These are phyloP conservation scores for Cryptosporidium ubiquitum DNA, from an alignment of 169 alveolate genomes.

Conservation along the genomic window DNA sequence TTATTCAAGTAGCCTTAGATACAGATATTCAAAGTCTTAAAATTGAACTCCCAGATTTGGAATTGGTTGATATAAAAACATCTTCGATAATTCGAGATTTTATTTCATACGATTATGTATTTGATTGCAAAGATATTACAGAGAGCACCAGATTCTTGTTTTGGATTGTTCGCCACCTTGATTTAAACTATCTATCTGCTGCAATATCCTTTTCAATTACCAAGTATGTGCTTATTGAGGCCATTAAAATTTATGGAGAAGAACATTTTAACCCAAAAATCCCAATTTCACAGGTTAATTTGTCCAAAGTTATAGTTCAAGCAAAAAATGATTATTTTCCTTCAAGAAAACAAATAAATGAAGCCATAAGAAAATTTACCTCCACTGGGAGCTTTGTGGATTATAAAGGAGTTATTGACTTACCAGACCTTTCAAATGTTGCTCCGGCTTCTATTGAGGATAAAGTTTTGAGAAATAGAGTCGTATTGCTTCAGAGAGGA, in stretches of 20 bases:
- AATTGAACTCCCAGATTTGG: constrained; percentile 35
- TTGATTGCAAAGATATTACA: constrained; percentile 45
- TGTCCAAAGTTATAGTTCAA: constrained; percentile 32
- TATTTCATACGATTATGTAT: constrained; percentile 32
- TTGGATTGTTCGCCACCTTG: constrained; percentile 50
- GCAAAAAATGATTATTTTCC: constrained; percentile 26
- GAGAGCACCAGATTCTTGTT: constrained; percentile 45
- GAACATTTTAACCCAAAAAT: constrained; percentile 8
- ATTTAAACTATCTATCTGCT: constrained; percentile 6
- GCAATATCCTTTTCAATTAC: neutral
- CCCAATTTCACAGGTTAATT: neutral
- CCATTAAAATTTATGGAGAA: constrained; percentile 2
- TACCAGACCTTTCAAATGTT: constrained; percentile 20
- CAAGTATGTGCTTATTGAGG: constrained; percentile 17
- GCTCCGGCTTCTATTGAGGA: constrained; percentile 20
- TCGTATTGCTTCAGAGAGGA: constrained; percentile 30
- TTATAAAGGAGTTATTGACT: constrained; percentile 18
- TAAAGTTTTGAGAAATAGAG: constrained; percentile 1
- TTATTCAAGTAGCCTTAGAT: neutral
- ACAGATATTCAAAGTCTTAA: neutral
- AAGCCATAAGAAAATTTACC: constrained; percentile 47
- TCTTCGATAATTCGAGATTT: constrained; percentile 1
- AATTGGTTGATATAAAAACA: neutral
- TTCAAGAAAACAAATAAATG: constrained; percentile 36
- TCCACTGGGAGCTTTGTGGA: constrained; percentile 11